Evolutionary conservation across 352 stramenopile genomes (phyloP), one percentile per base, ranked within the genome.

Genomic region (Phytophthora pisi): DNA sequence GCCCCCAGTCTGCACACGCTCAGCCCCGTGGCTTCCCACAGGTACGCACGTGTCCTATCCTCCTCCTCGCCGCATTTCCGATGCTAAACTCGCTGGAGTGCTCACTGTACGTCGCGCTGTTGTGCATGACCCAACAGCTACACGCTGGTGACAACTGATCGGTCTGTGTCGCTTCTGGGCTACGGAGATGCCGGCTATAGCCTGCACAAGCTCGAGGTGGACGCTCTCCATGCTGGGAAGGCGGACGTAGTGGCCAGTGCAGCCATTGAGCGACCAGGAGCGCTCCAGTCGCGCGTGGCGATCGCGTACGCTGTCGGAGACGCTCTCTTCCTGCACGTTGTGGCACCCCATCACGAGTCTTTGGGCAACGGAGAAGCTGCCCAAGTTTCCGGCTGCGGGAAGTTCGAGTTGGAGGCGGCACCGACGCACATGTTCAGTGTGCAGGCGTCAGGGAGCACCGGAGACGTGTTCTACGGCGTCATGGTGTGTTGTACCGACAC

Each of bases 131-230:
- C n/a, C 9, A 20, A 46, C 46, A 93, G 82, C n/a, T 72, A 77
- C 20, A 84, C 89, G n/a, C 72, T 90, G 9, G 78, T 91, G 13
- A 81, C 82, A 45, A 93, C 85, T 4, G 85, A 93, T 51, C 80
- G 80, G 51, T 79, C 72, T 0, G 83, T 92, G 52, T 69, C 69
- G 10, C 40, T 86, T 5, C 51, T 93, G 31, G 51, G 68, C 31
- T 86, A 77, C 24, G 66, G 72, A 47, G 62, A 66, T 10, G 31
- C 53, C 31, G 59, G 74, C 23, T 91, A 91, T 51, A 57, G 28
- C 26, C 58, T 88, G 8, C 57, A 80, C 9, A 67, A 78, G 13
- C 50, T 91, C 5, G 58, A 68, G 1, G 62, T 86, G 30, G 71
- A 77, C 20, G 69, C 66, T 15, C 55, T 75, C 16, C 60, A 54